These are phyloP conservation scores for Neoboletus brunneissimus DNA, from an alignment of 768 basidiomycete species.

Conservation along the genomic window DNA sequence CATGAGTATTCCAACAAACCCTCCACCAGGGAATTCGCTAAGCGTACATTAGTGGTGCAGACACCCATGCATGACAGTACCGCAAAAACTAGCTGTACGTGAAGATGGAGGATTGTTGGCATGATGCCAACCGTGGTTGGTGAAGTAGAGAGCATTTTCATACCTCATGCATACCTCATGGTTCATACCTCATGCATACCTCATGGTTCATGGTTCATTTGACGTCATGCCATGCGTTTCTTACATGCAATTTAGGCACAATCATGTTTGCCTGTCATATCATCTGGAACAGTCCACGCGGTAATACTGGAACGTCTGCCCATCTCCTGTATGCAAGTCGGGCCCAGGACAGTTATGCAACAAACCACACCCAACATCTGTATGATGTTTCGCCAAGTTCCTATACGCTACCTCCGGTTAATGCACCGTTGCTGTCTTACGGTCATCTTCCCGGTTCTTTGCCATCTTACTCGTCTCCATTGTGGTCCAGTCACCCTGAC, in stretches of 20 bases:
- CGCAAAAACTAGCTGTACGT: conserved; percentile 84
- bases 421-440: conserved; percentile 27
- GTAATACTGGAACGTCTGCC: conserved; percentile 14
- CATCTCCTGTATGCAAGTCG: conserved; percentile 27
- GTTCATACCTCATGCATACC: conserved; percentile 80
- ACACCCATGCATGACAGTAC: conserved; percentile 50
- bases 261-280: conserved; percentile 42
- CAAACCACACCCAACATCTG: conserved; percentile 24
- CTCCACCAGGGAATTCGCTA: conserved; percentile 46
- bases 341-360: conserved; percentile 25
- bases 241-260: conserved; percentile 26
- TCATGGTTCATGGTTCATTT: conserved; percentile 60
- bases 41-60: conserved; percentile 66
- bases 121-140: conserved; percentile 56
- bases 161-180: conserved; percentile 92
- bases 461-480: conserved; percentile 27
- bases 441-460: conserved; percentile 23
- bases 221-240: conserved; percentile 36
- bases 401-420: conserved; percentile 34
- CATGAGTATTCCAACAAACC: conserved; percentile 40
- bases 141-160: conserved; percentile 84
- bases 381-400: conserved; percentile 29
- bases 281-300: conserved; percentile 28
- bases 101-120: conserved; percentile 75
- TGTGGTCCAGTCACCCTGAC: conserved; percentile 29